Conservation (phyloP, 257 asterid genomes). For the Echites panduratus region DNA sequence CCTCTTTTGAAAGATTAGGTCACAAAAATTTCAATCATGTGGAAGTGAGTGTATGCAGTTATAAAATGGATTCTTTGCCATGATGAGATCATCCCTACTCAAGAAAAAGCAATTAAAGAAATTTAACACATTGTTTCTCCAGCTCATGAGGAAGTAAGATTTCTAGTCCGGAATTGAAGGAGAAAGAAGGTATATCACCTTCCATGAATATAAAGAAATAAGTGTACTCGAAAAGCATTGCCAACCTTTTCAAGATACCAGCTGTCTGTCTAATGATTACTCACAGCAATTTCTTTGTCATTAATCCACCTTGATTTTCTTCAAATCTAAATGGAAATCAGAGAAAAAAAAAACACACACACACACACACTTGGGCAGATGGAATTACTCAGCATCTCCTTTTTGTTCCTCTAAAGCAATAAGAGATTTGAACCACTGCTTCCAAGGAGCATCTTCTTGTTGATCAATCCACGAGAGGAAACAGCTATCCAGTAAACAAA, state of each 20-base stretch:
- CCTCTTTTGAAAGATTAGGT: not conserved
- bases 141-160: not conserved
- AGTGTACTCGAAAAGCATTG: not conserved
- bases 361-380: not conserved
- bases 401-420: constrained; percentile 39
- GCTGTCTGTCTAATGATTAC: not conserved
- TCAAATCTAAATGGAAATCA: not conserved
- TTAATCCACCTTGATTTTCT: not conserved
- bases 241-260: not conserved
- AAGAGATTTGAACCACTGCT: constrained; percentile 54
- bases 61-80: not conserved
- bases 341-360: not conserved
- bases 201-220: not conserved
- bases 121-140: not conserved
- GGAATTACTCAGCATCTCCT: constrained; percentile 37
- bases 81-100: not conserved
- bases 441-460: constrained; percentile 84
- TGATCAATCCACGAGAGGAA: constrained; percentile 88
- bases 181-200: not conserved
- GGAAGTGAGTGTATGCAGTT: not conserved
- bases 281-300: not conserved
- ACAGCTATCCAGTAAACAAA: constrained; percentile 84
- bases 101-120: not conserved
- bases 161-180: not conserved
- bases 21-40: not conserved